Evolutionary conservation across 1,139 yeast genomes (phyloP), one percentile per base, ranked within the genome.

Genomic region (Geotrichum bryndzae): DNA sequence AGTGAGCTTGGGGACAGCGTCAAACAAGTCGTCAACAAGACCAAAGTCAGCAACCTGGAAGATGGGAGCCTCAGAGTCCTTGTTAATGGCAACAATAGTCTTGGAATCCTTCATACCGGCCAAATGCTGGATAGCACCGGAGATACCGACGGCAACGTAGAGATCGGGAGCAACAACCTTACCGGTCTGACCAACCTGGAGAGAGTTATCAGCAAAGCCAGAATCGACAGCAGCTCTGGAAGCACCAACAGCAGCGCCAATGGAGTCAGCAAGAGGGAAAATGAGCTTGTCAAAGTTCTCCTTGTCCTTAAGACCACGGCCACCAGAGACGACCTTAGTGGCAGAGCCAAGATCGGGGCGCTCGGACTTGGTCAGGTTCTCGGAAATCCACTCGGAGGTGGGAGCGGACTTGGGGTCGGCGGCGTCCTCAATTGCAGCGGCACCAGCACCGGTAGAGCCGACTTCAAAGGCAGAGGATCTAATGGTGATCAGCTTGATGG

Each of bases 81-180:
- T 92, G 77, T 94, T 94, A 66, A 94, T 89, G 57, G 97, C 97
- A 46, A 91, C 97, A 75, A 94, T 90, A 53, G 87, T 85, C 79
- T 91, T 91, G 54, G 97, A 84, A 73, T 94, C 98, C 78, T 92
- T 92, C 97, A 94, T 94, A 67, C 99, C 99, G 0, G 99, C 99
- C 73, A 94, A 80, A 77, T 94, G 98, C 77, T 94, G 99, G 70
- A 94, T 94, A 53, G 99, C 99, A 65, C 99, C 99, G 35, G 96
- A 89, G 63, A 94, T 84, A 66, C 99, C 99, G 54, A 92, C 86
- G 3, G 97, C 98, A 62, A 94, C 76, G 74, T 94, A 94, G 69
- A 92, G 82, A 53, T 92, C 97, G 22, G 99, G 99, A 2, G 99
- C 98, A 58, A 94, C 96, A 61, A 92, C 92, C 74, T 94, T 94